phyloP scores from a whole-genome alignment of 78 protist species.

The Tieghemostelium lacteum region DNA sequence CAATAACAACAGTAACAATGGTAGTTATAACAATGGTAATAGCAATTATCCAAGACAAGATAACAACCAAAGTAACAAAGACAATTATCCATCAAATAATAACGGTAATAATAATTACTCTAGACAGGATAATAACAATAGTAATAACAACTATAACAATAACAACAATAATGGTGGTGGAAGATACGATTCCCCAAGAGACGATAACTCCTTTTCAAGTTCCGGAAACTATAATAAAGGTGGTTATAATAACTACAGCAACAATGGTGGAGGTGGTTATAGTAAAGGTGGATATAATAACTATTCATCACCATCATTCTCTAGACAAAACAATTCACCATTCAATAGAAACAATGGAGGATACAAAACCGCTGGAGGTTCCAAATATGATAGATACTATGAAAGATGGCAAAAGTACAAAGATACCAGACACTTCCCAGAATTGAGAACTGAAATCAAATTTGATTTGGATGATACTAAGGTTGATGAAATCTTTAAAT shows the following conservation, averaged over 20 bases:
- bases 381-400: conserved; percentile 43
- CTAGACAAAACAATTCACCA: not conserved
- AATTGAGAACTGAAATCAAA: conserved; percentile 21
- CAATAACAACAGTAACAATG: conserved; percentile 8
- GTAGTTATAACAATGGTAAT: not conserved
- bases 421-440: conserved; percentile 36
- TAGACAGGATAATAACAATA: not conserved
- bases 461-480: conserved; percentile 30
- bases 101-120: not conserved
- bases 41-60: not conserved
- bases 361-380: not conserved
- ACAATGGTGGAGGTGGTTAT: conserved; percentile 6
- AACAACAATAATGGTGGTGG: not conserved
- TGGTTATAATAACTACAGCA: not conserved
- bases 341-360: not conserved
- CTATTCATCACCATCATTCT: not conserved
- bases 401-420: conserved; percentile 35
- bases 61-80: not conserved
- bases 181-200: not conserved
- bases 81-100: not conserved
- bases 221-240: not conserved
- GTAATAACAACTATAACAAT: not conserved
- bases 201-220: not conserved
- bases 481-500: conserved; percentile 66
- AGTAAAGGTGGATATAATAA: not conserved